Evolutionary conservation across 805 yeast genomes (phyloP), one percentile per base, ranked within the genome.

Genomic region (Nakazawaea siamensis): DNA sequence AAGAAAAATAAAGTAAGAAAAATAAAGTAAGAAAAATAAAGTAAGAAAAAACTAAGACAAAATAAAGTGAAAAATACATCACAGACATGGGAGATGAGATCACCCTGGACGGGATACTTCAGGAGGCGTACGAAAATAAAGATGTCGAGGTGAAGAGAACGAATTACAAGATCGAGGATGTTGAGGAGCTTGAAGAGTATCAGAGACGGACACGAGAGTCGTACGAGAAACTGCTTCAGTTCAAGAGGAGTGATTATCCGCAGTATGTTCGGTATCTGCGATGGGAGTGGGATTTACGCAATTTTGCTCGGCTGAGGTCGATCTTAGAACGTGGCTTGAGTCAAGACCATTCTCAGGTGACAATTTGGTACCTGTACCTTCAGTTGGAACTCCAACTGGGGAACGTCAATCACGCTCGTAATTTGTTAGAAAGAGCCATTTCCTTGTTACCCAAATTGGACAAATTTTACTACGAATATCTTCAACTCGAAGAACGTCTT

Each of bases 241-340:
- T 92, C 45, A 90, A 90, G 52, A 62, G 95, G 40, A 70, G 80
- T 24, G 87, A 86, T 49, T 66, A 72, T 48, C 80, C 85, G 2
- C 95, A 87, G 52, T 92, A 97, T 96, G 67, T 85, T 52, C 64
- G 96, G 37, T 92, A 90, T 54, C 97, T 96, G 0, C 72, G 70
- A 39, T 85, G 87, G 73, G 98, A 90, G 55, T 54, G 78, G 4
- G 81, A 80, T 4, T 90, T 84, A 46, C 80, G 76, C 40, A 95
- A 90, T 49, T 66, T 72, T 41, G 65, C 72, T 14, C 64, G 97
- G 16, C 95, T 94, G 0, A 63, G 97, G 37, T 83, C 96, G 0
- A 66, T 92, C 5, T 82, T 81, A 57, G 98, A 90, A 54, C 65
- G 97, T 34, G 94, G 95, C 0, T 52, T 90, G 21, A 80, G 76